Evolutionary conservation across 352 stramenopile species (phyloP).

Genomic region (Blastocystis sp.): DNA sequence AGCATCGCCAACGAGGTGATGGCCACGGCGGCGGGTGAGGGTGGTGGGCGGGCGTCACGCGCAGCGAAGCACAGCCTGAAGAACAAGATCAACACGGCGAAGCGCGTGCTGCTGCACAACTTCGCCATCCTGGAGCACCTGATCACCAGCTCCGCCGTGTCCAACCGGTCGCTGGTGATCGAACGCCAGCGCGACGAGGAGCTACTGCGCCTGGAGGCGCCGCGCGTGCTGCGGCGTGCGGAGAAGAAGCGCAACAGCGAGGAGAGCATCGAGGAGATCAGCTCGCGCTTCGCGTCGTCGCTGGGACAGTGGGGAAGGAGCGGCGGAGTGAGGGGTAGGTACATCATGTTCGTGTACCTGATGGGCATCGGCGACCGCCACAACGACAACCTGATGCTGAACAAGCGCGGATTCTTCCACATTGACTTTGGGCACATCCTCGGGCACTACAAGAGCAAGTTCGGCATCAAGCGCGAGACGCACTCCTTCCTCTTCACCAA

Average conservation of each 20-base stretch:
- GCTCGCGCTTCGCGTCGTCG: conserved; percentile 18
- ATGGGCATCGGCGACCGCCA: conserved; percentile 87
- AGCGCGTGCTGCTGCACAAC: conserved; percentile 38
- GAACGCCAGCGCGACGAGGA: not conserved
- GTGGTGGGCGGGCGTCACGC: not conserved
- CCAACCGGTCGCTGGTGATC: conserved; percentile 27
- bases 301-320: not conserved
- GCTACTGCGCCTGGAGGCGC: conserved; percentile 27
- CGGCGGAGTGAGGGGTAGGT: not conserved
- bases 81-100: conserved; percentile 55
- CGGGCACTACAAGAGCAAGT: conserved; percentile 89
- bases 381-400: conserved; percentile 92
- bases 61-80: conserved; percentile 33
- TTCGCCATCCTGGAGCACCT: conserved; percentile 46
- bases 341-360: conserved; percentile 76
- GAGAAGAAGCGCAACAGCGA: not conserved
- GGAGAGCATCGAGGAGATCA: not conserved
- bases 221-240: not conserved
- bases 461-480: conserved; percentile 84
- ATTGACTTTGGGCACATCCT: conserved; percentile 93
- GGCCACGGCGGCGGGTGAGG: not conserved
- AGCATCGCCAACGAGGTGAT: conserved; percentile 73
- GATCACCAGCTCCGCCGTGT: conserved; percentile 50
- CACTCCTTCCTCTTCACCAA: conserved; percentile 87
- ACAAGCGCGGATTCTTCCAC: conserved; percentile 87